Conservation (phyloP, 169 alveolate genomes). For the Plasmodium sp. region DNA sequence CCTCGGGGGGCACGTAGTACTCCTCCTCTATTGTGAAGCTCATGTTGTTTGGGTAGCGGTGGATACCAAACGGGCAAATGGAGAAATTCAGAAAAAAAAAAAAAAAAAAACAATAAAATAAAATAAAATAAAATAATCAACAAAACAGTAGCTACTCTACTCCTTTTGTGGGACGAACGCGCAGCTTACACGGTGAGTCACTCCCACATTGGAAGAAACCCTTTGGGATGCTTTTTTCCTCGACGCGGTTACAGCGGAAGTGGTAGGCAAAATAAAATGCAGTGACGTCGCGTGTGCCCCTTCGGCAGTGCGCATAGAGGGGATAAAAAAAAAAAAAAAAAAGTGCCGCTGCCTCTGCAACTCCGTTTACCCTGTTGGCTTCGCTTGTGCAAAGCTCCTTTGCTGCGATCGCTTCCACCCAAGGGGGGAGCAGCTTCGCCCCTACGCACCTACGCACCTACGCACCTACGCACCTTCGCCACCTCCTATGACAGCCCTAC, state of each 20-base stretch:
- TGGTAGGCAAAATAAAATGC: not conserved
- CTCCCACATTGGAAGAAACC: not conserved
- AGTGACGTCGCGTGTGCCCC: not conserved
- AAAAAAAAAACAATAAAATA: not conserved
- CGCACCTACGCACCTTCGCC: not conserved
- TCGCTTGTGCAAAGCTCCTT: not conserved
- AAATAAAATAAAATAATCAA: not conserved
- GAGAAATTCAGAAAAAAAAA: not conserved
- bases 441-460: not conserved
- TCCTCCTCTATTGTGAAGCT: conserved; percentile 45
- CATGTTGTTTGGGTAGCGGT: not conserved
- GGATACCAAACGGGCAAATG: not conserved
- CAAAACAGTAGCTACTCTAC: not conserved
- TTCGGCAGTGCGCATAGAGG: not conserved
- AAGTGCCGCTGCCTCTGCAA: not conserved
- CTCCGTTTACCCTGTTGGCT: not conserved
- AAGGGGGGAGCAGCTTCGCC: not conserved
- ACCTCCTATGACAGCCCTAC: not conserved
- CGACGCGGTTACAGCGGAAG: not conserved
- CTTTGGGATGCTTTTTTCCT: not conserved
- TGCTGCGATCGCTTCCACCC: not conserved
- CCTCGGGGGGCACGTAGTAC: conserved; percentile 70
- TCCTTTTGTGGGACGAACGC: not conserved
- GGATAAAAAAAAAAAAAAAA: not conserved
- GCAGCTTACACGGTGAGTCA: not conserved